Evolutionary conservation across 768 basidiomycete species (phyloP).

Genomic region (Hericium erinaceus): DNA sequence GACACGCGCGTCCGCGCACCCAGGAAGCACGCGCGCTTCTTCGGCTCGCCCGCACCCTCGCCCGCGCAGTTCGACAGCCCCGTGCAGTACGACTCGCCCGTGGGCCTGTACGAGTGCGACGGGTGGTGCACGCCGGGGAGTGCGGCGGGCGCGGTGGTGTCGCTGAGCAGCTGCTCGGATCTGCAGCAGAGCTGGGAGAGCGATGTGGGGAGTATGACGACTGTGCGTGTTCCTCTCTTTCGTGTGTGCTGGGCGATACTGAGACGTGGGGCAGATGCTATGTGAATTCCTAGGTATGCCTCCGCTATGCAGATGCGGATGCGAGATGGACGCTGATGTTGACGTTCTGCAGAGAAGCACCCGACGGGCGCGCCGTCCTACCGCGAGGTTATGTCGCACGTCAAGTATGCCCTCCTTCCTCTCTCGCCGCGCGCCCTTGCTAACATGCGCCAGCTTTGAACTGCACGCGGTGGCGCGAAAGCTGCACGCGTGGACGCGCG

Average conservation of each 20-base stretch:
- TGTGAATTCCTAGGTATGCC: neutral
- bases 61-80: too few species aligned
- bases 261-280: neutral
- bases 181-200: slow-evolving; percentile 16
- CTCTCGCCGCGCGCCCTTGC: neutral
- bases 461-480: slow-evolving; percentile 1
- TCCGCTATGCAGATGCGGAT: neutral
- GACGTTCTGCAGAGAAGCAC: too few species aligned
- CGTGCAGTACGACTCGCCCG: too few species aligned
- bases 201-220: slow-evolving; percentile 14
- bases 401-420: slow-evolving; percentile 4
- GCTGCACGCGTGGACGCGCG: slow-evolving; percentile 10
- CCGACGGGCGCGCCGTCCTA: slow-evolving; percentile 3
- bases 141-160: slow-evolving; percentile 1
- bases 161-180: slow-evolving; percentile 17
- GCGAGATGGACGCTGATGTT: too few species aligned
- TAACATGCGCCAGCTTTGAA: neutral
- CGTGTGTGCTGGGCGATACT: neutral
- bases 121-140: too few species aligned
- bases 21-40: neutral
- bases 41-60: neutral
- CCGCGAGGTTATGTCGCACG: slow-evolving; percentile 10
- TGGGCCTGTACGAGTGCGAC: too few species aligned
- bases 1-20: neutral
- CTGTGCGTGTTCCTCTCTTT: neutral